Evolutionary conservation across 2,329 filamentous ascomycete genomes (phyloP).

Genomic region (Blumeriella jaapii): DNA sequence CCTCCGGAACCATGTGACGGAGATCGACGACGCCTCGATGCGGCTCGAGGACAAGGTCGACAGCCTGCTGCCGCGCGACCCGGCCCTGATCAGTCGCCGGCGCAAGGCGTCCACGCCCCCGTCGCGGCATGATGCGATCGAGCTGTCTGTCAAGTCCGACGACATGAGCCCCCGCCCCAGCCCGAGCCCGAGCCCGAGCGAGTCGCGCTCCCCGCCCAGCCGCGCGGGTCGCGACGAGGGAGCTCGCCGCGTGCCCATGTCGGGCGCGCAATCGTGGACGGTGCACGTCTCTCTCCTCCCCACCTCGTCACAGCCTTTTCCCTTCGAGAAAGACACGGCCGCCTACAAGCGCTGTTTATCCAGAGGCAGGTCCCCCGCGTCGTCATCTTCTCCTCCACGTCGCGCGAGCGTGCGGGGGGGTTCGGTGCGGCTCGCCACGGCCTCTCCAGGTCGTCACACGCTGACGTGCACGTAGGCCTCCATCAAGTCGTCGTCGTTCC

Average conservation of each 20-base stretch:
- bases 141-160: constrained; percentile 8
- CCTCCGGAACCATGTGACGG: constrained; percentile 24
- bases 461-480: constrained; percentile 27
- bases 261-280: constrained; percentile 39
- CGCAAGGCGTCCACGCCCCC: constrained; percentile 24
- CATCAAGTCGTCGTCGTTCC: constrained; percentile 45
- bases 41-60: constrained; percentile 26
- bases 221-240: no score
- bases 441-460: background rate
- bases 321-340: constrained; percentile 49
- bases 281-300: constrained; percentile 49
- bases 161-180: constrained; percentile 3
- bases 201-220: constrained; percentile 6
- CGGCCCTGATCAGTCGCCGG: constrained; percentile 13
- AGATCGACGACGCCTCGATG: constrained; percentile 28
- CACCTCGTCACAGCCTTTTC: constrained; percentile 41
- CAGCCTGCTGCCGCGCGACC: constrained; percentile 10
- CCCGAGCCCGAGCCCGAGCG: constrained; percentile 5
- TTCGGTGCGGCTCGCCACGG: no score
- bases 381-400: background rate
- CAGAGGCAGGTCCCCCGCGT: constrained; percentile 28
- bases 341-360: constrained; percentile 51
- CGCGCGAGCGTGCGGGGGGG: background rate
- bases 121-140: constrained; percentile 8
- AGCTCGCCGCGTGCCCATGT: no score